Evolutionary conservation across 2,329 filamentous ascomycete genomes (phyloP), one percentile per base, ranked within the genome.

Genomic region (Sporothrix variecibatus): DNA sequence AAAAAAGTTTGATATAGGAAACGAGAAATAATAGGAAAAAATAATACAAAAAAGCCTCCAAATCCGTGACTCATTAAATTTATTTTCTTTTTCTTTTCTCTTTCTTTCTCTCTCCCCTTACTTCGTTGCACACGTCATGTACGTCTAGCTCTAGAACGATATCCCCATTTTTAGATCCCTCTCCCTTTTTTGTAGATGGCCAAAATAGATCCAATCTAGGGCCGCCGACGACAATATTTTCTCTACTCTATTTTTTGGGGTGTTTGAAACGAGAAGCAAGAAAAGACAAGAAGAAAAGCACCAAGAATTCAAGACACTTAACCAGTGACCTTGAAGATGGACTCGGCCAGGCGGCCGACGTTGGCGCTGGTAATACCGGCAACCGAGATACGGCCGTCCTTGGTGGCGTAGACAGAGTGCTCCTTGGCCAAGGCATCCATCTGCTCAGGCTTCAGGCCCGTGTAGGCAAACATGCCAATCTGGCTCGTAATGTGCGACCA

Each of bases 401-500:
- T 96, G 84, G 96, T 98, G 78, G 95, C 95, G 83, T 99, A 99
- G 80, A 99, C 95, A 75, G 94, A 97, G 89, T 96, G 94, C 87
- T 98, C 94, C 87, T 97, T 94, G 78, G 95, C 94, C 76, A 99
- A 88, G 80, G 86, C 87, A 73, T 95, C 93, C 94, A 98, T 98
- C 87, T 98, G 93, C 85, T 95, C 92, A 73, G 95, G 87, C 79
- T 88, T 95, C 80, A 99, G 87, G 76, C 96, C 96, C 71, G 96
- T 99, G 89, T 97, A 99, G 79, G 96, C 95, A 82, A 99, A 99
- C 96, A 99, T 99, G 86, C 96, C 96, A 81, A 99, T 99, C 90
- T 97, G 94, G 85, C 89, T 95, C 79, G 96, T 98, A 85, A 99
- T 99, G 88, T 99, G 96, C 83, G 92, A 93, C 96, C 96, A 99